Conservation (phyloP, 805 yeast species). For the Candida pseudofarinosa region DNA sequence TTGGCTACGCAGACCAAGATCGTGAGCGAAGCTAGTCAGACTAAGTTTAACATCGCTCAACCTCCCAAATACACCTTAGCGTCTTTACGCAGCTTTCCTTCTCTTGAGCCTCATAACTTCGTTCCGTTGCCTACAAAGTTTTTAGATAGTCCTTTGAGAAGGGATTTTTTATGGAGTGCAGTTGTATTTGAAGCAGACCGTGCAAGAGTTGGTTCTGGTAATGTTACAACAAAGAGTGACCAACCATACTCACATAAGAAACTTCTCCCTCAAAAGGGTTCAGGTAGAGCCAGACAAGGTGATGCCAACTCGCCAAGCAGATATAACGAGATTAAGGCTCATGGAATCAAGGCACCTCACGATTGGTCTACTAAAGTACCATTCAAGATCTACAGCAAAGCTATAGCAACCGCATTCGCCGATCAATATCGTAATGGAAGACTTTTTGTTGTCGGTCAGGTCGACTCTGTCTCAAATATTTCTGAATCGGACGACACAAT, state of each 20-base stretch:
- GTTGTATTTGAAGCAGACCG: constrained; percentile 88
- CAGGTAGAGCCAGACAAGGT: constrained; percentile 94
- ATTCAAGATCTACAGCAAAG: constrained; percentile 64
- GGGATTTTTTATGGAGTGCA: constrained; percentile 92
- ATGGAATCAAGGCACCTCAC: constrained; percentile 86
- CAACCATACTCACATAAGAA: constrained; percentile 82
- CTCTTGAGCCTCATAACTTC: constrained; percentile 76
- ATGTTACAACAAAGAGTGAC: constrained; percentile 82
- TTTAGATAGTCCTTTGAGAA: constrained; percentile 71
- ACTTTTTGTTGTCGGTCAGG: constrained; percentile 64
- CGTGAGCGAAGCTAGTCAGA: not conserved
- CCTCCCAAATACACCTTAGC: constrained; percentile 76
- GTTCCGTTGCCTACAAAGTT: constrained; percentile 74
- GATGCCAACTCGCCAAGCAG: constrained; percentile 93
- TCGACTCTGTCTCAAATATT: constrained; percentile 16
- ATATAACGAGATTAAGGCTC: constrained; percentile 84
- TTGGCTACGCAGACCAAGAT: constrained; percentile 24
- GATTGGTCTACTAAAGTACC: constrained; percentile 82
- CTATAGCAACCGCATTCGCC: constrained; percentile 78
- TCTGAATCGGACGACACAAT: constrained; percentile 14
- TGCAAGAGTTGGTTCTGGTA: constrained; percentile 83
- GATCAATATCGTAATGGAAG: constrained; percentile 74
- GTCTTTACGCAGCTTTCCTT: constrained; percentile 79
- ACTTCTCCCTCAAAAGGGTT: constrained; percentile 84
- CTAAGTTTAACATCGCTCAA: constrained; percentile 19